These are phyloP conservation scores for Corylus avellana DNA, from an alignment of 306 rosid genomes.

Conservation along the genomic window DNA sequence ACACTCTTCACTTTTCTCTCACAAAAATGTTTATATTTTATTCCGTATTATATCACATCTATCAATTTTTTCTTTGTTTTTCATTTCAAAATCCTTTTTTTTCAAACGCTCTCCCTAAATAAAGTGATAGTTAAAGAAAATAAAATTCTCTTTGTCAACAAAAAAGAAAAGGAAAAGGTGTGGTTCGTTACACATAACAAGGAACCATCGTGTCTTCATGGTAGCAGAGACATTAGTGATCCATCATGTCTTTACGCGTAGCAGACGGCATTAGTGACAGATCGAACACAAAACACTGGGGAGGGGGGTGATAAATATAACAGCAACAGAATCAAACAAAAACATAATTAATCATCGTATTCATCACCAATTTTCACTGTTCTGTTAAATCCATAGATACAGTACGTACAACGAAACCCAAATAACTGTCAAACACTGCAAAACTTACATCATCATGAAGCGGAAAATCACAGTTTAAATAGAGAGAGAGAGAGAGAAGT, in stretches of 20 bases:
- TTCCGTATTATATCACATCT: no score
- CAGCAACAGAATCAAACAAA: conserved; percentile 21
- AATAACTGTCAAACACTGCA: conserved; percentile 29
- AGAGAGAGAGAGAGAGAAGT: not conserved
- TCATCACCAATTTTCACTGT: conserved; percentile 32
- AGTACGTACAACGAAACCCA: conserved; percentile 18
- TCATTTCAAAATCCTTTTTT: no score
- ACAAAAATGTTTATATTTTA: no score
- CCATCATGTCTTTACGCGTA: conserved; percentile 38
- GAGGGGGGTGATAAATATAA: conserved; percentile 4
- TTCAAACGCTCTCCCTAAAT: no score
- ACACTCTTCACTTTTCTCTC: no score
- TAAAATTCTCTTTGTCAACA: no score
- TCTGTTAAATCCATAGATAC: conserved; percentile 19
- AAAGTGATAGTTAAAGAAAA: no score
- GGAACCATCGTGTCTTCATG: conserved; percentile 52
- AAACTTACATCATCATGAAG: conserved; percentile 13
- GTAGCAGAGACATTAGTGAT: not conserved
- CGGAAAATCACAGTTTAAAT: not conserved
- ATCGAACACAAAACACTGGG: no score
- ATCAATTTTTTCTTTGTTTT: no score
- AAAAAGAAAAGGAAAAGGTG: not conserved
- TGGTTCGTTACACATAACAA: conserved; percentile 24
- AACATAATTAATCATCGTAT: conserved; percentile 35
- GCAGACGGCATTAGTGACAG: no score